These are phyloP conservation scores for Erodium moschatum DNA, from an alignment of 441 rosid species.

Conservation along the genomic window DNA sequence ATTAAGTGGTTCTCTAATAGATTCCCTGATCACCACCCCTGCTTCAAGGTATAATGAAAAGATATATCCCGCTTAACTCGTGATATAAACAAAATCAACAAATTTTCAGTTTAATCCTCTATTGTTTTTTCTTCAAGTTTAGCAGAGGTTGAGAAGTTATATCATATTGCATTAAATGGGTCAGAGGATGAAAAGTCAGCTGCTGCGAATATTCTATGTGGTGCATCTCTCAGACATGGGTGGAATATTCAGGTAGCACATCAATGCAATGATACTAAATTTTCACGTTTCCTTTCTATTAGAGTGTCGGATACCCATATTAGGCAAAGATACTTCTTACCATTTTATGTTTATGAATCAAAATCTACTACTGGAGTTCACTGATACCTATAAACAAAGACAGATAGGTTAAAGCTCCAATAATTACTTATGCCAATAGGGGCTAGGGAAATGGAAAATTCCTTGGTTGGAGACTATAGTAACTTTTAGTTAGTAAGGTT, in stretches of 20 bases:
- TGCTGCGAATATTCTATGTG: slow-evolving; percentile 62
- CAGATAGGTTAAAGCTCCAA: background rate
- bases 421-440: background rate
- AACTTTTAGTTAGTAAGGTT: too few species aligned
- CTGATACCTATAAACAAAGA: background rate
- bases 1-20: slow-evolving; percentile 36
- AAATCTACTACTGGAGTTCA: background rate
- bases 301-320: background rate
- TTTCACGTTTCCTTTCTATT: background rate
- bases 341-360: slow-evolving; percentile 2
- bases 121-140: slow-evolving; percentile 33
- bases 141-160: slow-evolving; percentile 52
- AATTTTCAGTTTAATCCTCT: slow-evolving; percentile 18
- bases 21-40: slow-evolving; percentile 38
- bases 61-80: background rate
- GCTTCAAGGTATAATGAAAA: slow-evolving; percentile 44
- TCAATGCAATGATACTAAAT: slow-evolving; percentile 7
- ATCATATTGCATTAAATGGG: slow-evolving; percentile 50
- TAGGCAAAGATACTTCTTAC: background rate
- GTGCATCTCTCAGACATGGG: slow-evolving; percentile 52
- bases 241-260: slow-evolving; percentile 63
- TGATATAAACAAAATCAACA: background rate
- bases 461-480: background rate
- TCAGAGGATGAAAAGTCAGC: slow-evolving; percentile 42
- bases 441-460: background rate